Base-by-base conservation (phyloP, 2,329 filamentous ascomycete species). In the Pseudogymnoascus sp. region DNA sequence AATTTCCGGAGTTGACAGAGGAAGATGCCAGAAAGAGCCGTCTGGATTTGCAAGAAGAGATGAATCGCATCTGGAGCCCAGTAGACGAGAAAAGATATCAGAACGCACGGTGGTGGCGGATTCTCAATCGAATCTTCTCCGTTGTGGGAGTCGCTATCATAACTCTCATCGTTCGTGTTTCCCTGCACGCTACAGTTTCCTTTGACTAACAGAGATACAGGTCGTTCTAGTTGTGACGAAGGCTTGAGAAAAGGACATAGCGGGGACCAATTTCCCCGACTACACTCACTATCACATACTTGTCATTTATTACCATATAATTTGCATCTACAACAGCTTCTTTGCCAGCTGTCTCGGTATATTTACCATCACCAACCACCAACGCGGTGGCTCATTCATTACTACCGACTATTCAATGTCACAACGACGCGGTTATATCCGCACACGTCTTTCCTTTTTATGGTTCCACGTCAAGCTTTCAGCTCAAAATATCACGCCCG, bases 81-180 rank as follows among this genome's bases (percentile, higher is more conserved):
- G 66, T 70, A 63, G 72, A 72, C 59, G 72, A 73, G 61, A 67
- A 67, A 3, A 63, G 71, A 61, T 73, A 70, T 67, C 78, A 84
- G 65, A 87, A 84, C 72, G 83, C 84, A n/a, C 76, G 77, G 21
- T 86, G 84, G 84, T 87, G 84, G 84, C 78, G 84, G 65, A 83
- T 80, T 65, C 73, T 86, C 41, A 87, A 87, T 72, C 78, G 83
- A 55, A 79, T 81, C 73, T 85, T 87, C 83, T 81, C 78, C 65
- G 75, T 80, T 31, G 72, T 85, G 58, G 84, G 84, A 19, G 69
- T 83, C 37, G 75, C 81, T 62, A 78, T 86, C 59, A 78, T 85
- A 63, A 77, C 76, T 63, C 75, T 80, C 61, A 76, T 86, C 67
- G 81, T 85, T 33, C 29, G 49, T 55, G 33, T 55, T 55, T 55